phyloP scores from a whole-genome alignment of 352 stramenopile species.

The Phytophthora fragariae region DNA sequence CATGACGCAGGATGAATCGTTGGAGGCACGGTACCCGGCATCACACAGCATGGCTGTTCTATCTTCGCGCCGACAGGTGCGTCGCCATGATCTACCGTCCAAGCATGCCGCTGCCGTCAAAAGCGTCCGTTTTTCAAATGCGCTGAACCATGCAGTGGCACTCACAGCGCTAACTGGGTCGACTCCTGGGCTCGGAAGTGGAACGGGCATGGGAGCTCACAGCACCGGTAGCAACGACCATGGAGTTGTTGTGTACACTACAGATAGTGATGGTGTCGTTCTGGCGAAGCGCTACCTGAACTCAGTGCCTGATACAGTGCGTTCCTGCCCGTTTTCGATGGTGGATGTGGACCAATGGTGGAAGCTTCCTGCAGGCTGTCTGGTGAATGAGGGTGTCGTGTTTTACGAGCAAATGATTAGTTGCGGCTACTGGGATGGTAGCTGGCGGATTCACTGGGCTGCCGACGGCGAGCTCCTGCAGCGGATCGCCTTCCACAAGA shows the following conservation, averaged over 20 bases:
- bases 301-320: constrained; percentile 67
- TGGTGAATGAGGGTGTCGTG: constrained; percentile 81
- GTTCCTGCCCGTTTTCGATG: constrained; percentile 79
- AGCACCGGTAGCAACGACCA: constrained; percentile 62
- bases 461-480: constrained; percentile 86
- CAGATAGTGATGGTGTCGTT: constrained; percentile 77
- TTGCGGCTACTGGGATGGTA: constrained; percentile 89
- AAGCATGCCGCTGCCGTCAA: constrained; percentile 74
- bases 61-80: constrained; percentile 82
- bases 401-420: constrained; percentile 93
- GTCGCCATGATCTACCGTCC: constrained; percentile 78
- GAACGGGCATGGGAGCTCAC: constrained; percentile 77
- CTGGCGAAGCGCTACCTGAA: constrained; percentile 84
- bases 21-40: constrained; percentile 75
- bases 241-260: constrained; percentile 84
- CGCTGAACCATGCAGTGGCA: constrained; percentile 65
- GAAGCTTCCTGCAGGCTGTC: constrained; percentile 77
- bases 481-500: constrained; percentile 90
- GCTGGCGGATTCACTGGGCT: constrained; percentile 90
- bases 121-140: constrained; percentile 84
- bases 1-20: constrained; percentile 80
- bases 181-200: constrained; percentile 65
- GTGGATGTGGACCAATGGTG: constrained; percentile 89
- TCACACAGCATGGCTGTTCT: constrained; percentile 78
- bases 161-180: constrained; percentile 53